Percentiles rank a stretch among this genome's conserved stretches.
Conservation (phyloP, 257 asterid genomes). For the Salvia rosmarinus region DNA sequence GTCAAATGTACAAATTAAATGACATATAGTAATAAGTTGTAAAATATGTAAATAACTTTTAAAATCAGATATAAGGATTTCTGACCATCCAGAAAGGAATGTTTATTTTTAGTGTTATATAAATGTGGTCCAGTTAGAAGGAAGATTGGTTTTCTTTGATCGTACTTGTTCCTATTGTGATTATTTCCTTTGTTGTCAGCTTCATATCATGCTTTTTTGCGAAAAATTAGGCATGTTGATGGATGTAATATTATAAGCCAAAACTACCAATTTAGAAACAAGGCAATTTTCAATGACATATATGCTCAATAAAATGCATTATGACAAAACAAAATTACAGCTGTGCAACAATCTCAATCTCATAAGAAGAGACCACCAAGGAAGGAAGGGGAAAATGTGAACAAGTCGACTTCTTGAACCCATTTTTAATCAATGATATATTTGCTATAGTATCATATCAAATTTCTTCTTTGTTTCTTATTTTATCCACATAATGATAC, state of each 20-base stretch:
- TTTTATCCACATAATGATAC: constrained; percentile 22
- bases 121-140: constrained; percentile 32
- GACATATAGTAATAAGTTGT: not conserved
- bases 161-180: not conserved
- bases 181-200: not conserved
- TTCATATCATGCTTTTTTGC: constrained; percentile 19
- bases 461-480: not conserved
- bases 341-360: not conserved
- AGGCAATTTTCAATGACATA: too few relatives aligned
- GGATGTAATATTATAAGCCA: too few relatives aligned
- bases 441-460: not conserved
- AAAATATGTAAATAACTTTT: not conserved
- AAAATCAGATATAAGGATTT: not conserved
- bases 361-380: too few relatives aligned
- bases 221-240: not conserved
- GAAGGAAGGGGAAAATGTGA: too few relatives aligned
- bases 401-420: not conserved
- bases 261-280: too few relatives aligned
- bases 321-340: not conserved
- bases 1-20: not conserved
- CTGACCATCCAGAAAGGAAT: not conserved
- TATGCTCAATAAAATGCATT: too few relatives aligned
- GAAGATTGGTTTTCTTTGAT: not conserved
- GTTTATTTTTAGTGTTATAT: not conserved
- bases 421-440: too few relatives aligned